These are phyloP conservation scores for Phytophthora uliginosa DNA, from an alignment of 352 stramenopile genomes.

Conservation along the genomic window DNA sequence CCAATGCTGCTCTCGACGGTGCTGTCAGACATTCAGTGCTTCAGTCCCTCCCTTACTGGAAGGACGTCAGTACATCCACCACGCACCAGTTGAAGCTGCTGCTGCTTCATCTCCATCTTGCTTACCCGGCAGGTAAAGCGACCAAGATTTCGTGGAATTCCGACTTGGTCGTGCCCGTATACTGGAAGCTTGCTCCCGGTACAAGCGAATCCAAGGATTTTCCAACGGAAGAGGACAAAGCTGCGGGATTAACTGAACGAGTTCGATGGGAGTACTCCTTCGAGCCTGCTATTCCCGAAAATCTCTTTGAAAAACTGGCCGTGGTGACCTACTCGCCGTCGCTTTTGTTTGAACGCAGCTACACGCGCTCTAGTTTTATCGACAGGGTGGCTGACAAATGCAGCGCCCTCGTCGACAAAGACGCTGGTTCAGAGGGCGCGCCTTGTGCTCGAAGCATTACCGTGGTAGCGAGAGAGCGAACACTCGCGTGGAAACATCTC, in stretches of 20 bases:
- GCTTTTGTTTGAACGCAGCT: background rate
- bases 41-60: background rate
- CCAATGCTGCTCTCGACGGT: background rate
- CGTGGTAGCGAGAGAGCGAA: constrained; percentile 7
- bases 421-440: background rate
- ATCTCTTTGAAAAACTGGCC: background rate
- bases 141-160: background rate
- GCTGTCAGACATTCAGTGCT: background rate
- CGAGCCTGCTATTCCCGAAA: background rate
- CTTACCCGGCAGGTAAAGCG: background rate
- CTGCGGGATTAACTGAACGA: background rate
- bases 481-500: constrained; percentile 15
- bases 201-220: background rate
- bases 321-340: background rate
- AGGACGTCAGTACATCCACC: background rate
- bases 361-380: background rate
- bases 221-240: background rate
- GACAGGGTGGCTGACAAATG: background rate
- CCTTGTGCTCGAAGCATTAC: constrained; percentile 16
- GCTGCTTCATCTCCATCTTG: background rate
- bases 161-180: background rate
- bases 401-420: background rate
- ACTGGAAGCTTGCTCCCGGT: background rate
- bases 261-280: background rate
- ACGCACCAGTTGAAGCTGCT: background rate